Percentiles rank a stretch among this genome's conserved stretches.
Conservation (phyloP, 768 basidiomycete species). For the Termitomyces sp. region DNA sequence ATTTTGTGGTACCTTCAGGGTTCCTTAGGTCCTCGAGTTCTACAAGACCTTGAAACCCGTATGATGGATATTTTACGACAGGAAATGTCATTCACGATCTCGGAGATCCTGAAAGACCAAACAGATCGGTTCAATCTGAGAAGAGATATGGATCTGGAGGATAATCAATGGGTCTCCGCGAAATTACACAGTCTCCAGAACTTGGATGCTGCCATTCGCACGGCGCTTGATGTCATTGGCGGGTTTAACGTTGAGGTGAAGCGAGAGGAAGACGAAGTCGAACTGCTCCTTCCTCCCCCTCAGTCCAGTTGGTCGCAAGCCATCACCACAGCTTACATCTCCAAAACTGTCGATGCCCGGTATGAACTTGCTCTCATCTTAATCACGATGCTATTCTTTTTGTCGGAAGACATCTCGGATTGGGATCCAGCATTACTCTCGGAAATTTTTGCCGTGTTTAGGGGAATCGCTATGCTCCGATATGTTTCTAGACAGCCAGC, state of each 20-base stretch:
- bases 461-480: conserved; percentile 71
- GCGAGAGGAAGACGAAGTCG: conserved; percentile 68
- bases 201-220: conserved; percentile 48
- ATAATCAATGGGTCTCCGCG: conserved; percentile 54
- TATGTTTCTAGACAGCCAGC: conserved; percentile 55
- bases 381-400: conserved; percentile 64
- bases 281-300: conserved; percentile 44
- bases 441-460: conserved; percentile 75
- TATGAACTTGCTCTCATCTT: conserved; percentile 70
- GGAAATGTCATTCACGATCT: conserved; percentile 72
- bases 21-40: conserved; percentile 52
- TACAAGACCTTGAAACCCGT: conserved; percentile 52
- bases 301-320: conserved; percentile 59
- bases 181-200: conserved; percentile 53
- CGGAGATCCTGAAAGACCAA: conserved; percentile 69
- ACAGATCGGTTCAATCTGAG: conserved; percentile 45
- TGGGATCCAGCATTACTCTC: conserved; percentile 64
- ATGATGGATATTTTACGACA: conserved; percentile 65
- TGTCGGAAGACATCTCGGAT: conserved; percentile 52
- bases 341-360: conserved; percentile 60
- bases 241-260: conserved; percentile 70
- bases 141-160: conserved; percentile 53
- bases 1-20: conserved; percentile 58
- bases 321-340: conserved; percentile 57
- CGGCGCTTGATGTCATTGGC: conserved; percentile 64